phyloP scores from a whole-genome alignment of 2,329 filamentous ascomycete genomes.

The Cladosporium sp. region DNA sequence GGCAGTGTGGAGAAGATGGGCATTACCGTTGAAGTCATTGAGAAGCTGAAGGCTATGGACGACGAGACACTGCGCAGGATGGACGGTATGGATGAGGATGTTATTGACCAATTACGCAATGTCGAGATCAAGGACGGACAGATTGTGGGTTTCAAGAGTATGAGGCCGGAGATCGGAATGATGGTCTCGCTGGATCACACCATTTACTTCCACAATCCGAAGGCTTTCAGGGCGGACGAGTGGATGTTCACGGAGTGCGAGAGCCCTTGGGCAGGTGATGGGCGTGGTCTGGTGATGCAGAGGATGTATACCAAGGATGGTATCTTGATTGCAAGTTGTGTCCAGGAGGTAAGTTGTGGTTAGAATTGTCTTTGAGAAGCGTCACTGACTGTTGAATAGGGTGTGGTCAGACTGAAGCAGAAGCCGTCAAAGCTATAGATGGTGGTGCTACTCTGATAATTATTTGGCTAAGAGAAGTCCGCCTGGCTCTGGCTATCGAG shows the following conservation, averaged over 20 bases:
- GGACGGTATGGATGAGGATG: slow-evolving; percentile 45
- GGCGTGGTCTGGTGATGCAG: slow-evolving; percentile 70
- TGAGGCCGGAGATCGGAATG: slow-evolving; percentile 67
- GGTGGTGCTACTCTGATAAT: background rate
- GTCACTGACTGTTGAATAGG: slow-evolving; percentile 35
- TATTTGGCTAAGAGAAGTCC: too few species aligned
- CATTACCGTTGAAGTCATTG: slow-evolving; percentile 39
- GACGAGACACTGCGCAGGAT: slow-evolving; percentile 39
- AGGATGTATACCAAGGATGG: slow-evolving; percentile 69
- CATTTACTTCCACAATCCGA: slow-evolving; percentile 53
- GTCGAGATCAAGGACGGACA: slow-evolving; percentile 35
- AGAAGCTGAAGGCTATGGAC: slow-evolving; percentile 43
- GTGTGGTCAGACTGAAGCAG: slow-evolving; percentile 50
- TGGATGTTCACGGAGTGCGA: slow-evolving; percentile 80
- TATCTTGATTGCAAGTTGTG: slow-evolving; percentile 69
- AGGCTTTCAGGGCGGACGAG: slow-evolving; percentile 51
- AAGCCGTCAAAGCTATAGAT: slow-evolving; percentile 18
- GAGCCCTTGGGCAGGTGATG: slow-evolving; percentile 75
- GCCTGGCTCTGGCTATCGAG: too few species aligned
- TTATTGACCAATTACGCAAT: slow-evolving; percentile 48
- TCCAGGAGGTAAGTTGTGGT: slow-evolving; percentile 60
- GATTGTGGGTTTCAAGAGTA: slow-evolving; percentile 45
- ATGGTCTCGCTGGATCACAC: slow-evolving; percentile 75
- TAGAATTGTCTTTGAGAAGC: background rate
- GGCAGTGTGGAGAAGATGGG: slow-evolving; percentile 16